Conservation (phyloP, 2,329 filamentous ascomycete genomes). For the Calonectria pauciramosa region DNA sequence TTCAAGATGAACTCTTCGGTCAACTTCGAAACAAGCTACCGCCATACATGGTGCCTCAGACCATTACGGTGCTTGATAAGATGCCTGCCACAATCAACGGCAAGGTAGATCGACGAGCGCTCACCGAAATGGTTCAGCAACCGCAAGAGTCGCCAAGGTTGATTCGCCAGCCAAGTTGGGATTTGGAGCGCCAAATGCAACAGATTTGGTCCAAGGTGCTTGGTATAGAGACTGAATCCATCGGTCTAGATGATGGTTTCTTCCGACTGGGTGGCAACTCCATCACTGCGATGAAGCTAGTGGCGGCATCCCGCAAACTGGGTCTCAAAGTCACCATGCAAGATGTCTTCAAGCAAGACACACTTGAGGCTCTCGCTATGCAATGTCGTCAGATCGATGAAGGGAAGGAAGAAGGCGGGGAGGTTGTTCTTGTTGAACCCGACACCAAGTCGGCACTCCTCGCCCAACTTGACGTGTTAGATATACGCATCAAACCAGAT, state of each 20-base stretch:
- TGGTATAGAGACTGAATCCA: conserved; percentile 27
- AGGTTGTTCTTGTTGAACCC: conserved; percentile 19
- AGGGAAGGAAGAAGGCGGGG: conserved; percentile 51
- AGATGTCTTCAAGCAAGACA: conserved; percentile 24
- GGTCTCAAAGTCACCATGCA: conserved; percentile 15
- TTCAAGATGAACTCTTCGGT: neutral
- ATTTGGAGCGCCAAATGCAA: neutral
- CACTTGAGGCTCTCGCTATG: neutral
- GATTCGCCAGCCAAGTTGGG: neutral
- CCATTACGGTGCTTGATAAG: conserved; percentile 39
- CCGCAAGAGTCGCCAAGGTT: neutral
- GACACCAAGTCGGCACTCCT: conserved; percentile 20
- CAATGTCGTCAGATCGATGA: conserved; percentile 26
- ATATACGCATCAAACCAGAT: neutral
- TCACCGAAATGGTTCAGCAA: neutral
- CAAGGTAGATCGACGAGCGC: neutral
- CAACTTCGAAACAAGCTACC: conserved; percentile 28
- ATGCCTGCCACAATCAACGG: conserved; percentile 35
- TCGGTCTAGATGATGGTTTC: conserved; percentile 49
- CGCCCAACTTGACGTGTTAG: conserved; percentile 4
- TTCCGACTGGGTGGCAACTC: conserved; percentile 47
- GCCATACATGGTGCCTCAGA: conserved; percentile 44
- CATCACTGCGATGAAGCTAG: conserved; percentile 41
- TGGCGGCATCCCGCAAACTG: conserved; percentile 24
- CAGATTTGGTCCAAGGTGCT: conserved; percentile 34